A percentile compares a stretch with the other conserved stretches of the same genome.
These are phyloP conservation scores for Melastoma candidum DNA, from an alignment of 441 rosid genomes.

Conservation along the genomic window DNA sequence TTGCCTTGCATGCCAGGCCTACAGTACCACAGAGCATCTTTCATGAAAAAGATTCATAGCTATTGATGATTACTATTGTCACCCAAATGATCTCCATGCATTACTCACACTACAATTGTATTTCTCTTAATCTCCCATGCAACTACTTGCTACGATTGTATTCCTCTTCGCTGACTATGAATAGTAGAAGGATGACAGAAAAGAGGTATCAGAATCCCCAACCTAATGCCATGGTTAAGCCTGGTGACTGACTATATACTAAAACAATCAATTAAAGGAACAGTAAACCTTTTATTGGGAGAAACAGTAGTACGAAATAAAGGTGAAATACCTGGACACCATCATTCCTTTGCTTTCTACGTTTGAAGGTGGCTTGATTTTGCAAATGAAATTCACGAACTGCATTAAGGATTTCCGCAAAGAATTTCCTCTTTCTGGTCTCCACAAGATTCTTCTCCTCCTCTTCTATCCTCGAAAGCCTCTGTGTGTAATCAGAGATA, in stretches of 20 bases:
- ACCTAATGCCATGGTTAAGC: no score
- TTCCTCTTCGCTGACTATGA: no score
- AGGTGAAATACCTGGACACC: constrained; percentile 58
- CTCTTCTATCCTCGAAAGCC: constrained; percentile 9
- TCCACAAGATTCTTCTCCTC: constrained; percentile 9
- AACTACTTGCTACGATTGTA: no score
- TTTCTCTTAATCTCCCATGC: no score
- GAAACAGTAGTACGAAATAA: not conserved
- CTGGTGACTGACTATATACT: no score
- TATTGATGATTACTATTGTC: no score
- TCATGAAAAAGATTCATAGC: no score
- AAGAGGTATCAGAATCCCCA: no score
- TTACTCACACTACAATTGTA: no score
- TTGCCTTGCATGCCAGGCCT: constrained; percentile 99
- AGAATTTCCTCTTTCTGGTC: constrained; percentile 48
- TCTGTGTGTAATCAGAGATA: constrained; percentile 7
- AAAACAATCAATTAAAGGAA: not conserved
- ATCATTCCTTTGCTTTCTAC: constrained; percentile 95
- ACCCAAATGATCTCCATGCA: no score
- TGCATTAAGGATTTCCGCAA: constrained; percentile 81
- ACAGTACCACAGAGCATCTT: constrained; percentile 12
- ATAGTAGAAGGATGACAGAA: no score
- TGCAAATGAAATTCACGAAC: constrained; percentile 88
- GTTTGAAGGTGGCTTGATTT: constrained; percentile 72
- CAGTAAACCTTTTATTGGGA: no score